Evolutionary conservation across 208 protist genomes (phyloP).

Genomic region (Leishmania braziliensis): DNA sequence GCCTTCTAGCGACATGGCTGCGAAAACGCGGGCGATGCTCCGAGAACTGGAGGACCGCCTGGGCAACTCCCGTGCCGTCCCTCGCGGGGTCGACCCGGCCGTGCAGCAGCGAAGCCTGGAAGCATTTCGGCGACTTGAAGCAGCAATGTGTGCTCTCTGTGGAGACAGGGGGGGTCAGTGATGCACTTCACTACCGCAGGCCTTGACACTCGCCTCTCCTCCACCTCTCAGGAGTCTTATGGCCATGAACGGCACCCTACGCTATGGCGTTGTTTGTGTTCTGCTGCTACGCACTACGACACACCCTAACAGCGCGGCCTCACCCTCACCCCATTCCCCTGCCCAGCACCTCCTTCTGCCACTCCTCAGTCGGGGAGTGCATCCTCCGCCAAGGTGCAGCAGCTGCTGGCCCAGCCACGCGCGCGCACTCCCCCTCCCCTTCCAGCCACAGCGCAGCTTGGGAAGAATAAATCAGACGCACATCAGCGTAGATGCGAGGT

Average conservation of each 20-base stretch:
- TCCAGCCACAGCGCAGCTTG: neutral
- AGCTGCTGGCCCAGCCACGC: neutral
- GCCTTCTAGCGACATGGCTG: neutral
- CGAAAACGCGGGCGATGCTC: constrained; percentile 16
- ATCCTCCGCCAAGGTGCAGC: neutral
- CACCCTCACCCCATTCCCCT: too few relatives aligned
- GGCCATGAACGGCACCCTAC: neutral
- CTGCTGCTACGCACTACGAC: neutral
- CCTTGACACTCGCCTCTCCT: neutral
- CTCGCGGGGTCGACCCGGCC: constrained; percentile 15
- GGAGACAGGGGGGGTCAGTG: neutral
- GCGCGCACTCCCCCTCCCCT: too few relatives aligned
- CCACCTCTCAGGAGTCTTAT: neutral
- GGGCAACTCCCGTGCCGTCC: neutral
- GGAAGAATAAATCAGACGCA: neutral
- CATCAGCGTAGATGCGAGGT: neutral
- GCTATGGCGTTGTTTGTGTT: neutral
- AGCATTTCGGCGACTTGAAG: constrained; percentile 25
- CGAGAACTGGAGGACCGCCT: constrained; percentile 33
- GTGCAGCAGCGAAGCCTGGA: constrained; percentile 25
- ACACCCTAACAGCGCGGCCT: neutral
- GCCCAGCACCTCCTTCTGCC: neutral
- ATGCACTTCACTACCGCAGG: neutral
- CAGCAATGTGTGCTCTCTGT: constrained; percentile 20
- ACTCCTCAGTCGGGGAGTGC: neutral